Conservation (phyloP, 179 eudicot species). For the Patellifolia procumbens region DNA sequence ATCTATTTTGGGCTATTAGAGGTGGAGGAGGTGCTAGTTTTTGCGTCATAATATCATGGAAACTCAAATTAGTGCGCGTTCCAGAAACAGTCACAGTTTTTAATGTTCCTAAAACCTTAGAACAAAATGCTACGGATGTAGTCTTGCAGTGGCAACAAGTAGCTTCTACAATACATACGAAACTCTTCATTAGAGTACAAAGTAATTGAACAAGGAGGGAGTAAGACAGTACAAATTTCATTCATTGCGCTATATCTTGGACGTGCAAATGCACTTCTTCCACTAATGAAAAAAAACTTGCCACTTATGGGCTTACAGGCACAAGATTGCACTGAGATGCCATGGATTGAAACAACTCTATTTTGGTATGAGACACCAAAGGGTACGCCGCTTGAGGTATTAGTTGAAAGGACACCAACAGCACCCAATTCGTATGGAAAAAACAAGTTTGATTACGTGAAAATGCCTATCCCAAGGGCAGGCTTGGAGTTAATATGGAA, state of each 20-base stretch:
- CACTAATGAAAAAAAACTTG: constrained; percentile 22
- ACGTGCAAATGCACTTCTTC: constrained; percentile 5
- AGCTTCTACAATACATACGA: constrained; percentile 19
- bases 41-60: constrained; percentile 36
- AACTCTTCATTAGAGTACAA: constrained; percentile 30
- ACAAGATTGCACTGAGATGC: constrained; percentile 33
- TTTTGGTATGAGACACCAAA: constrained; percentile 9
- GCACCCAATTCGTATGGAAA: constrained; percentile 8
- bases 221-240: constrained; percentile 19
- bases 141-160: constrained; percentile 37
- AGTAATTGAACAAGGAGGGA: constrained; percentile 3
- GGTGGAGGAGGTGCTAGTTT: constrained; percentile 45
- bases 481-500: constrained; percentile 35
- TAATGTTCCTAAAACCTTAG: constrained; percentile 14
- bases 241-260: constrained; percentile 32
- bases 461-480: constrained; percentile 28
- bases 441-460: constrained; percentile 39
- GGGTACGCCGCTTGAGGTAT: constrained; percentile 6
- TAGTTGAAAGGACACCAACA: constrained; percentile 25
- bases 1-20: constrained; percentile 36
- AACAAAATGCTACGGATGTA: constrained; percentile 27
- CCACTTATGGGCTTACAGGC: constrained; percentile 28
- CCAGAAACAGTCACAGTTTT: constrained; percentile 34
- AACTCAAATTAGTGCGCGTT: constrained; percentile 29
- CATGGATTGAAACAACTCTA: constrained; percentile 31